Conservation (phyloP, 306 rosid species). For the Malus sylvestris region DNA sequence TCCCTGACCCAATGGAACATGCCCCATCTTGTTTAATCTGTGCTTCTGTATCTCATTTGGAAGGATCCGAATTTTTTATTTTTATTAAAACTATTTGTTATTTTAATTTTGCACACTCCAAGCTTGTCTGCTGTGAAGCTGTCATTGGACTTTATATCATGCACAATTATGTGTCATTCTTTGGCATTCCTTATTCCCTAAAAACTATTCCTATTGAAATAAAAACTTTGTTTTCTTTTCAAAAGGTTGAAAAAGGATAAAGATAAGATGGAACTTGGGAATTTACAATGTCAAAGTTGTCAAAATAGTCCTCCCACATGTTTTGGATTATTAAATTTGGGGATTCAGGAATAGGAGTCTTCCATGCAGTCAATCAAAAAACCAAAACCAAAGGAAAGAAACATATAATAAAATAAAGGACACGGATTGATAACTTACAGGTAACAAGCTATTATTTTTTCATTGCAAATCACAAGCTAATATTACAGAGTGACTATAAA, state of each 20-base stretch:
- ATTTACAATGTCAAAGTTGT: conserved; percentile 45
- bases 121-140: conserved; percentile 63
- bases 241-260: conserved; percentile 22
- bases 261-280: conserved; percentile 24
- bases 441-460: no score
- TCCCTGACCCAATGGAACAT: conserved; percentile 60
- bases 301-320: conserved; percentile 49
- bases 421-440: not conserved
- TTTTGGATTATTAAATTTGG: conserved; percentile 20
- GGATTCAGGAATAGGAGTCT: conserved; percentile 10
- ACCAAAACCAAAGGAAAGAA: not conserved
- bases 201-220: conserved; percentile 22
- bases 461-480: not conserved
- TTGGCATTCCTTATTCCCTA: conserved; percentile 31
- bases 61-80: conserved; percentile 37
- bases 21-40: conserved; percentile 56
- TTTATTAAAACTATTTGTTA: conserved; percentile 21
- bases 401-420: not conserved
- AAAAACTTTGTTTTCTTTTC: conserved; percentile 19
- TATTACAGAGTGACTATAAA: not conserved
- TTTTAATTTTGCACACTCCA: conserved; percentile 35
- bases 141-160: conserved; percentile 69
- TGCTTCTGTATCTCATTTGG: conserved; percentile 61
- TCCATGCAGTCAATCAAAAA: conserved; percentile 1
- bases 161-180: conserved; percentile 43